These are phyloP conservation scores for Eucalyptus paniculata DNA, from an alignment of 345 rosid genomes.

Conservation along the genomic window DNA sequence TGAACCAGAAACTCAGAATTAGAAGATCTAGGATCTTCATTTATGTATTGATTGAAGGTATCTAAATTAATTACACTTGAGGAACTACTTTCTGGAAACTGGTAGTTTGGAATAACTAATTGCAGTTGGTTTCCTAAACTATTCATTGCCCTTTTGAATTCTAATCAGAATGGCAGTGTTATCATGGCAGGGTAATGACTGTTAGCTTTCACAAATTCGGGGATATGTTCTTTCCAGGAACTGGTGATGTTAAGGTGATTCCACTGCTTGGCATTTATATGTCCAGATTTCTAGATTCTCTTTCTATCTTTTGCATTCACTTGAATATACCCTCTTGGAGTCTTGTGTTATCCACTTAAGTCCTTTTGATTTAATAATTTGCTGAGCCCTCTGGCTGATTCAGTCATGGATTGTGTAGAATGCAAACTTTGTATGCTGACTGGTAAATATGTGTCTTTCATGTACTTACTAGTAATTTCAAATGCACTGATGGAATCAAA, in stretches of 20 bases:
- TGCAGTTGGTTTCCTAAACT: background rate
- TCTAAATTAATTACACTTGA: background rate
- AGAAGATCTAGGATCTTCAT: background rate
- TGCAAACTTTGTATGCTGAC: background rate
- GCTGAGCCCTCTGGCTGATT: background rate
- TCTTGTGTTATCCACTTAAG: background rate
- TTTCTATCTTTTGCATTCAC: background rate
- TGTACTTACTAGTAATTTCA: background rate
- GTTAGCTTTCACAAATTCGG: slow-evolving; percentile 98
- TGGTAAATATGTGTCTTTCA: background rate
- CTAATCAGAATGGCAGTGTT: background rate
- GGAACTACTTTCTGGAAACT: background rate
- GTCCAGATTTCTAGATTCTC: background rate
- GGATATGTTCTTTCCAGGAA: slow-evolving; percentile 95
- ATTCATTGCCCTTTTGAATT: background rate
- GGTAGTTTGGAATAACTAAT: background rate
- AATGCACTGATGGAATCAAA: background rate
- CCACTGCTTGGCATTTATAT: background rate
- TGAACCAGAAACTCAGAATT: background rate
- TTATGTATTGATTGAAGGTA: background rate
- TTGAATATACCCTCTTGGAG: background rate
- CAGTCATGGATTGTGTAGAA: background rate
- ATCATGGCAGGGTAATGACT: slow-evolving; percentile 86
- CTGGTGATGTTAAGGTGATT: slow-evolving; percentile 94
- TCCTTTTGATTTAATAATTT: background rate